Percentiles rank a stretch among this genome's conserved stretches.
Conservation (phyloP, 2,329 filamentous ascomycete genomes). For the Scedosporium dehoogii region DNA sequence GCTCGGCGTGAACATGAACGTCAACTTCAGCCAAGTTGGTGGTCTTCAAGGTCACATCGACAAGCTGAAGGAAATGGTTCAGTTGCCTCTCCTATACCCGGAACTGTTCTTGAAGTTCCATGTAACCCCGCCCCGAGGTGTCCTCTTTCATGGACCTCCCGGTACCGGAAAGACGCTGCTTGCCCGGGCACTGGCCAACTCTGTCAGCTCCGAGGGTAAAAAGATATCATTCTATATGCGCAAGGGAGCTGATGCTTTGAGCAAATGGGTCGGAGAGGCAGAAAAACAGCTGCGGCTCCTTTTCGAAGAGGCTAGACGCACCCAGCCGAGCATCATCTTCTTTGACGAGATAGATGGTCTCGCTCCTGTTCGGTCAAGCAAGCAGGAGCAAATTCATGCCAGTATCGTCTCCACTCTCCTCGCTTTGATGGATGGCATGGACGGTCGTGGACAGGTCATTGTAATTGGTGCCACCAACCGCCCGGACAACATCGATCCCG, state of each 20-base stretch:
- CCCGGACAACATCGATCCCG: constrained; percentile 92
- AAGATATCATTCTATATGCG: constrained; percentile 99
- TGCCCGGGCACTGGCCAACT: constrained; percentile 84
- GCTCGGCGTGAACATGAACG: constrained; percentile 81
- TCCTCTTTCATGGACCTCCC: constrained; percentile 92
- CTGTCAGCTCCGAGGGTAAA: constrained; percentile 75
- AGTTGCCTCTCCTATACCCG: constrained; percentile 84
- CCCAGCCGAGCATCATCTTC: constrained; percentile 97
- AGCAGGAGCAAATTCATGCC: constrained; percentile 97
- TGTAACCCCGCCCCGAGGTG: constrained; percentile 87
- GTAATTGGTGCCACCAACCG: constrained; percentile 98
- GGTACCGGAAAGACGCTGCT: constrained; percentile 98
- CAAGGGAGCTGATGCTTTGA: constrained; percentile 93
- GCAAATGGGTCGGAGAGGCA: constrained; percentile 98
- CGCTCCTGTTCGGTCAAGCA: constrained; percentile 90
- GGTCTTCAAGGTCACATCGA: constrained; percentile 90
- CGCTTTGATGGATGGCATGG: constrained; percentile 95
- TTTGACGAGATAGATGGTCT: constrained; percentile 92
- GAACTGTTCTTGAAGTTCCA: constrained; percentile 88
- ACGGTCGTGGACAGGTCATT: constrained; percentile 94
- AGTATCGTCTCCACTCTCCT: constrained; percentile 94
- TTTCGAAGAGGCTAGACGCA: constrained; percentile 92
- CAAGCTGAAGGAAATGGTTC: constrained; percentile 97
- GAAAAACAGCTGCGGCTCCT: constrained; percentile 88
- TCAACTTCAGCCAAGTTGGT: constrained; percentile 91